phyloP scores from a whole-genome alignment of 345 rosid genomes.

The Eucalyptus curtisii region DNA sequence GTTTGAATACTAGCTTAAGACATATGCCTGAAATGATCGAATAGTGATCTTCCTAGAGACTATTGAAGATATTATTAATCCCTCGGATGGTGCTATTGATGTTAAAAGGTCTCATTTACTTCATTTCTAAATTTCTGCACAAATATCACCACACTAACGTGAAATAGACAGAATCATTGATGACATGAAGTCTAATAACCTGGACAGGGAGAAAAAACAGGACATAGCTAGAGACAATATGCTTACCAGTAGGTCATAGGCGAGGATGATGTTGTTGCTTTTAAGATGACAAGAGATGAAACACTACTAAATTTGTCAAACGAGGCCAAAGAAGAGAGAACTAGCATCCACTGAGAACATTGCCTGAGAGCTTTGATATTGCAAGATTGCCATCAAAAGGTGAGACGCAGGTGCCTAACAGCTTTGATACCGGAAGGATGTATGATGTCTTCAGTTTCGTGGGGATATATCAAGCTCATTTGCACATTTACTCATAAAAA shows the following conservation, averaged over 20 bases:
- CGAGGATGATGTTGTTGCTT: constrained; percentile 53
- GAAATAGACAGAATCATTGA: neutral
- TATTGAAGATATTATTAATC: neutral
- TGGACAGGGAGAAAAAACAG: neutral
- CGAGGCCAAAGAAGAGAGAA: neutral
- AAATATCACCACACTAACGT: neutral
- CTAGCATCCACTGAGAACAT: neutral
- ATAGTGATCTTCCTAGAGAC: neutral
- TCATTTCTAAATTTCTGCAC: neutral
- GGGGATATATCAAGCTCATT: constrained; percentile 50
- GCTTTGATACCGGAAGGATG: constrained; percentile 44
- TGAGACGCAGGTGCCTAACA: constrained; percentile 63
- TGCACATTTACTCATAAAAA: constrained; percentile 5
- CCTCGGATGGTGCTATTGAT: neutral
- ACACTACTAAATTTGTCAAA: neutral
- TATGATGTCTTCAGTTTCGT: constrained; percentile 49
- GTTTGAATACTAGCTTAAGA: neutral
- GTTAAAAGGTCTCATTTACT: neutral
- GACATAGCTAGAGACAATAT: neutral
- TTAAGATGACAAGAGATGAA: constrained; percentile 32
- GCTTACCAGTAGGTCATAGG: constrained; percentile 64
- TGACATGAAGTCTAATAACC: neutral
- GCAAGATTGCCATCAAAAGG: constrained; percentile 38
- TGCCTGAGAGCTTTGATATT: constrained; percentile 59
- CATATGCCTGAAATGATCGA: neutral